A percentile compares a stretch with the other conserved stretches of the same genome.
Conservation (phyloP, 1,284 basidiomycete genomes). For the Cutaneotrichosporon mucoides region DNA sequence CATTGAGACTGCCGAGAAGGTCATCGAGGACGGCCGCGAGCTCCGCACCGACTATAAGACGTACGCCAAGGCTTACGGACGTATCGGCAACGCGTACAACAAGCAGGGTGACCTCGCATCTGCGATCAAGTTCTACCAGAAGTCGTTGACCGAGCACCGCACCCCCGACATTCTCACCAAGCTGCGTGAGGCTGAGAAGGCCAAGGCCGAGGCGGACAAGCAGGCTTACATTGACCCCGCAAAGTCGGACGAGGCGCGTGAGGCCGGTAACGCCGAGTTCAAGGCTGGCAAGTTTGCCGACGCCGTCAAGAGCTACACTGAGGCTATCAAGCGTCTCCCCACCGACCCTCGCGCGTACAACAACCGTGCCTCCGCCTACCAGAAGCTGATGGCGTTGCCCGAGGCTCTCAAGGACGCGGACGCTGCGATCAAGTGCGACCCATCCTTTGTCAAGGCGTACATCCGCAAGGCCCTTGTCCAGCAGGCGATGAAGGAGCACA, state of each 20-base stretch:
- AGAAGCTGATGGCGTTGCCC: conserved; percentile 86
- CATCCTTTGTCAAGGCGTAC: conserved; percentile 89
- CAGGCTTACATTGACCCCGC: conserved; percentile 86
- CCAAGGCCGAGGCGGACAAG: conserved; percentile 70
- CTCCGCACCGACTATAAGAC: conserved; percentile 57
- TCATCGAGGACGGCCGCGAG: conserved; percentile 83
- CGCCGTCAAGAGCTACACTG: conserved; percentile 90
- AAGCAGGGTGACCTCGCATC: conserved; percentile 72
- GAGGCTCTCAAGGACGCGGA: conserved; percentile 96
- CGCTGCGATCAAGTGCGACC: conserved; percentile 87
- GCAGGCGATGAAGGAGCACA: conserved; percentile 86
- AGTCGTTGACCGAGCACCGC: conserved; percentile 93
- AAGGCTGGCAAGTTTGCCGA: conserved; percentile 85
- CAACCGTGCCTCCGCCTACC: conserved; percentile 95
- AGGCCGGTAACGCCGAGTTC: conserved; percentile 89
- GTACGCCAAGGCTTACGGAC: conserved; percentile 72
- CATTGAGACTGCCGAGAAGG: conserved; percentile 89
- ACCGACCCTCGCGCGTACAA: conserved; percentile 88
- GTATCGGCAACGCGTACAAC: conserved; percentile 79
- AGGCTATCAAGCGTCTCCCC: conserved; percentile 95
- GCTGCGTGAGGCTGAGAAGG: conserved; percentile 76
- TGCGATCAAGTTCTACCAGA: conserved; percentile 85
- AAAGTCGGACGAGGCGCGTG: conserved; percentile 76
- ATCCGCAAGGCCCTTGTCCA: conserved; percentile 89
- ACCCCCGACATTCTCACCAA: conserved; percentile 90